Percentiles rank a stretch among this genome's conserved stretches.
These are phyloP conservation scores for Trametes pubescens DNA, from an alignment of 1,284 basidiomycete species.

Conservation along the genomic window DNA sequence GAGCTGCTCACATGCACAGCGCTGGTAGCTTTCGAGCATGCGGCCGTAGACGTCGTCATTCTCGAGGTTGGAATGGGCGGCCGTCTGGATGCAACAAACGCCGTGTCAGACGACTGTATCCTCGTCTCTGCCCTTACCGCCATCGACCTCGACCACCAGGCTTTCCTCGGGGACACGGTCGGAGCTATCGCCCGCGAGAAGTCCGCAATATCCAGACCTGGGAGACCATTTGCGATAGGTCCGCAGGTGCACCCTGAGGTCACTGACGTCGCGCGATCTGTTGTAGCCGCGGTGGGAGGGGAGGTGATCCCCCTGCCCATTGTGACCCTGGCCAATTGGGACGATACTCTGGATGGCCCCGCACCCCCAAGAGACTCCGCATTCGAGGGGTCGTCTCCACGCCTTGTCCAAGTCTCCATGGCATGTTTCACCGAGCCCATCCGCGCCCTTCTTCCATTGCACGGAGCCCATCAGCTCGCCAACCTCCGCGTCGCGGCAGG, in stretches of 20 bases:
- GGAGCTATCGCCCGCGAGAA: conserved; percentile 86
- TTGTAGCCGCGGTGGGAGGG: conserved; percentile 52
- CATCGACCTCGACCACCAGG: conserved; percentile 94
- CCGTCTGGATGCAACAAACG: conserved; percentile 92
- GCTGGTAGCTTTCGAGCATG: conserved; percentile 74
- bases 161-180: conserved; percentile 84
- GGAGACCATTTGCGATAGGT: conserved; percentile 80
- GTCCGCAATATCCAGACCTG: conserved; percentile 78
- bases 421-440: conserved; percentile 53
- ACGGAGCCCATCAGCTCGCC: conserved; percentile 83
- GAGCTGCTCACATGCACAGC: conserved; percentile 88
- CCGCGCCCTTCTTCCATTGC: conserved; percentile 63
- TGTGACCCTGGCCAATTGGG: conserved; percentile 47
- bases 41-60: conserved; percentile 80
- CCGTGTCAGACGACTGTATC: conserved; percentile 74
- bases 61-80: conserved; percentile 98
- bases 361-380: conserved; percentile 43
- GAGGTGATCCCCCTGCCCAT: conserved; percentile 47
- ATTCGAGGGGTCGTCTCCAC: conserved; percentile 50
- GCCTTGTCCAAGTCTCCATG: conserved; percentile 52
- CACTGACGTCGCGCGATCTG: conserved; percentile 47
- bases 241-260: conserved; percentile 69
- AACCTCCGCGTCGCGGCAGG: conserved; percentile 80
- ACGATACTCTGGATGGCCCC: conserved; percentile 48
- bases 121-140: conserved; percentile 85